phyloP scores from a whole-genome alignment of 1,139 yeast species.

The Blastobotrys serpentis region DNA sequence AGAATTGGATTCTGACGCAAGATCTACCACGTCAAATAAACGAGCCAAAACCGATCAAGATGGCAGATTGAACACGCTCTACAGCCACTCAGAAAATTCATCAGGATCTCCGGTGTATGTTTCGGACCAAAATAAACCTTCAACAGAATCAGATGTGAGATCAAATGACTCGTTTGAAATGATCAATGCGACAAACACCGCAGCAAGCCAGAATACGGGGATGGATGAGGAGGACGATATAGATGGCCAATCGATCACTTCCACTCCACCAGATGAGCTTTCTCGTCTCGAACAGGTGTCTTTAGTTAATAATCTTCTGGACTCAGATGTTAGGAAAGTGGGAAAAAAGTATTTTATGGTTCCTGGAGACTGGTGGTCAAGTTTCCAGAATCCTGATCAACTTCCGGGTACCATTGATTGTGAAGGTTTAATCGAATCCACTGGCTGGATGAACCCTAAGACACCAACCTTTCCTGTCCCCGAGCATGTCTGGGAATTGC shows the following conservation, averaged over 20 bases:
- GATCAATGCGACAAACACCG: no score
- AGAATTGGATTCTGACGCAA: not conserved
- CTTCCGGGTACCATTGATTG: constrained; percentile 1
- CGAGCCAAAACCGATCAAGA: constrained; percentile 3
- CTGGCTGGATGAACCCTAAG: constrained; percentile 2
- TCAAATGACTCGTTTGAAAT: not conserved
- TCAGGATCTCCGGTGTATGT: constrained; percentile 1
- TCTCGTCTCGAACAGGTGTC: not conserved
- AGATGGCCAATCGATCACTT: not conserved
- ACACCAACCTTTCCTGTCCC: not conserved
- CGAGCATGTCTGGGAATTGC: constrained; percentile 13
- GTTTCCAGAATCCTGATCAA: not conserved
- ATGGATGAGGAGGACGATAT: not conserved
- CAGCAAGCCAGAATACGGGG: no score
- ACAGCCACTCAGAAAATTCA: not conserved
- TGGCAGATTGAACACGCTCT: not conserved
- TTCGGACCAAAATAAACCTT: not conserved
- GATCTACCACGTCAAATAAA: constrained; percentile 2
- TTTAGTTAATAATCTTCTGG: not conserved
- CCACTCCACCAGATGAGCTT: not conserved
- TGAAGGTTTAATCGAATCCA: not conserved
- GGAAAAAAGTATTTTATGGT: constrained; percentile 7
- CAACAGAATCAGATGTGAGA: not conserved
- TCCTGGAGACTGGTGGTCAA: constrained; percentile 5
- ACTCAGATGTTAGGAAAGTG: not conserved